These are phyloP conservation scores for Lactarius tabidus DNA, from an alignment of 768 basidiomycete genomes.

Conservation along the genomic window DNA sequence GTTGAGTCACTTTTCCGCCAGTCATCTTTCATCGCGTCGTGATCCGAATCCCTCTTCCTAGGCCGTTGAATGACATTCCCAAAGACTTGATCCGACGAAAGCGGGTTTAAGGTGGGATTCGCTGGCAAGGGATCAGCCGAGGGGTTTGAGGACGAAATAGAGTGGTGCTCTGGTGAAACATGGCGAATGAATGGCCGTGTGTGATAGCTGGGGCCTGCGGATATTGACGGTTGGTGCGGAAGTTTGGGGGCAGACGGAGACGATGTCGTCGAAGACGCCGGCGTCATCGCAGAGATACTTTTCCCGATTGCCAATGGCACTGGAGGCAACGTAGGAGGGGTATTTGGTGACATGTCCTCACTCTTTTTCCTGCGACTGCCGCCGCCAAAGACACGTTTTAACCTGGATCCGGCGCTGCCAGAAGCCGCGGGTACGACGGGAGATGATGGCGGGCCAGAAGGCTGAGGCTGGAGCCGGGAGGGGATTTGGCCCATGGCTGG, in stretches of 20 bases:
- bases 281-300: slow-evolving; percentile 24
- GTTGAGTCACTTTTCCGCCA: slow-evolving; percentile 84
- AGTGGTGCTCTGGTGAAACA: not conserved
- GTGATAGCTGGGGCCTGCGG: slow-evolving; percentile 16
- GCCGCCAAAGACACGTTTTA: slow-evolving; percentile 56
- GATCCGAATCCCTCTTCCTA: slow-evolving; percentile 32
- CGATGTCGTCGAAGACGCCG: slow-evolving; percentile 29
- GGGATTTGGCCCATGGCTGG: slow-evolving; percentile 40
- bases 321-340: not conserved
- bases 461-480: slow-evolving; percentile 28
- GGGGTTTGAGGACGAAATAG: slow-evolving; percentile 5
- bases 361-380: slow-evolving; percentile 56
- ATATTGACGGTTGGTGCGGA: slow-evolving; percentile 15
- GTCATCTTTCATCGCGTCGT: slow-evolving; percentile 49
- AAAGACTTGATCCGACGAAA: slow-evolving; percentile 32
- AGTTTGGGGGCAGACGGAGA: slow-evolving; percentile 18
- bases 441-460: slow-evolving; percentile 28
- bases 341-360: slow-evolving; percentile 39
- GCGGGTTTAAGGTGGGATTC: not conserved
- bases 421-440: slow-evolving; percentile 24
- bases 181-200: slow-evolving; percentile 6
- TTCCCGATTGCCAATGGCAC: slow-evolving; percentile 12
- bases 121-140: not conserved
- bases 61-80: slow-evolving; percentile 18
- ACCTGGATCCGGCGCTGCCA: slow-evolving; percentile 40